Conservation (phyloP, 129 eudicot species). For the Arctium minus region DNA sequence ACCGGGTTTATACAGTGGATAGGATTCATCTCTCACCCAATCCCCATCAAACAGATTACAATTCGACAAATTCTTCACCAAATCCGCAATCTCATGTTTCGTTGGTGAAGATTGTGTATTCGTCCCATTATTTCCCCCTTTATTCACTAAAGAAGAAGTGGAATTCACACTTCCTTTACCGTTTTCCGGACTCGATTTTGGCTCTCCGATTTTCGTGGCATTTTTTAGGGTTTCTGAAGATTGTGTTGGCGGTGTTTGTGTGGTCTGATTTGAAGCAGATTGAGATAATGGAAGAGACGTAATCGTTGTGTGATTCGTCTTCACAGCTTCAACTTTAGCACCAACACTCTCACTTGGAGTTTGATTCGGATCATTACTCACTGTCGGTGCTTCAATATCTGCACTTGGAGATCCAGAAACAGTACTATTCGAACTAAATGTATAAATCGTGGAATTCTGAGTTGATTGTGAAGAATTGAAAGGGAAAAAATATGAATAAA, state of each 20-base stretch:
- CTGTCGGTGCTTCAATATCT: slow-evolving; percentile 19
- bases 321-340: slow-evolving; percentile 14
- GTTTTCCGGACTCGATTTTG: not conserved
- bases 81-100: slow-evolving; percentile 9
- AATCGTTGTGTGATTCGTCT: slow-evolving; percentile 18
- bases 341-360: not conserved
- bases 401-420: slow-evolving; percentile 28
- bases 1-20: slow-evolving; percentile 70
- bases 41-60: slow-evolving; percentile 75
- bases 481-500: slow-evolving; percentile 47
- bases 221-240: not conserved
- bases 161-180: slow-evolving; percentile 24
- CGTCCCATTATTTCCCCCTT: not conserved
- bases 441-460: slow-evolving; percentile 24
- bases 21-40: slow-evolving; percentile 72
- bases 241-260: not conserved
- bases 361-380: slow-evolving; percentile 10
- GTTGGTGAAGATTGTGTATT: not conserved
- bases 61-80: slow-evolving; percentile 29
- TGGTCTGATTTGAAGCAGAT: slow-evolving; percentile 16
- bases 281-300: slow-evolving; percentile 3
- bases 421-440: not conserved
- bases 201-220: not conserved
- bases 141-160: slow-evolving; percentile 13
- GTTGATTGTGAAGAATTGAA: slow-evolving; percentile 32